Evolutionary conservation across 2,329 filamentous ascomycete genomes (phyloP), one percentile per base, ranked within the genome.

Genomic region (Colletotrichum echinochloae): DNA sequence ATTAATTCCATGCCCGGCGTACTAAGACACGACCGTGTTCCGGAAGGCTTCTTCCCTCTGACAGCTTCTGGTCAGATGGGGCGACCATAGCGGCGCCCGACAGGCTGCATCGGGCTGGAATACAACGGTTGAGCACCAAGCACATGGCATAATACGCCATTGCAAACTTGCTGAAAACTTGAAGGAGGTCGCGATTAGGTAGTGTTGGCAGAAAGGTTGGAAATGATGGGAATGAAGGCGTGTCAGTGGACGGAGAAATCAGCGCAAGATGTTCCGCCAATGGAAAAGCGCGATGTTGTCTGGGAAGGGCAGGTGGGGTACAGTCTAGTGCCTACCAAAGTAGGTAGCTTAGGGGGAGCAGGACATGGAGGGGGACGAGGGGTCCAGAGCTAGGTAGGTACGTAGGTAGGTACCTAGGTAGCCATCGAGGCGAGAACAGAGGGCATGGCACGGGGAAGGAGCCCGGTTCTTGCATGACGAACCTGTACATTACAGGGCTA

Each of bases 221-320:
- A 54, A 51, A 28, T 33, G 51, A 59, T 62, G 67, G 51, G 66
- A 57, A 57, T 62, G 64, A 39, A 49, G 39, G 54, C 20, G 28
- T 5, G 2, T 14, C 28, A 70, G 60, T 71, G 69, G 66, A 70
- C 69, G 69, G 69, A 70, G 39, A 60, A 71, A 70, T 56, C 16
- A 11, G 6, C 41, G 26, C 5, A 18, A 49, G n/a, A 64, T 70
- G 3, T 71, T 71, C 69, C 69, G 14, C 69, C 69, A 71, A 71
- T 70, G 18, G 26, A 14, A 52, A 14, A 4, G 5, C 14, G 0
- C 5, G 3, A 30, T 12, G 0, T 6, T n/a, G 54, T 61, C 28
- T 62, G 35, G 57, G 16, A n/a, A 52, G 51, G 63, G n/a, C 49
- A 57, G 48, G 63, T 66, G 63, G 67, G 51, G 57, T 46, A 26